phyloP scores from a whole-genome alignment of 1,284 basidiomycete species.

The Gymnopus androsaceus region DNA sequence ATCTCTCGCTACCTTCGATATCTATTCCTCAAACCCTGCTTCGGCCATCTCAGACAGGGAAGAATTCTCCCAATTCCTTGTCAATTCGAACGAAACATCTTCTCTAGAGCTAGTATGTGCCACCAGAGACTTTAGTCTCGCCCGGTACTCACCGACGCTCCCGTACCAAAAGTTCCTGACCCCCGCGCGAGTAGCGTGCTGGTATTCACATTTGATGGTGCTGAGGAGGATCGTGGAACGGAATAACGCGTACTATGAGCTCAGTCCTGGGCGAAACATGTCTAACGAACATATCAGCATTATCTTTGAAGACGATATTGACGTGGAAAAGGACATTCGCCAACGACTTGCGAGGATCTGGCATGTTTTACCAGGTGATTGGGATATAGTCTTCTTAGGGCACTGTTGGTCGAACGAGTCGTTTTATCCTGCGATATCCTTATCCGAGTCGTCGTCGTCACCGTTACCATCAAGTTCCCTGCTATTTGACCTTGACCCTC shows the following conservation, averaged over 20 bases:
- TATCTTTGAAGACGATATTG: slow-evolving; percentile 79
- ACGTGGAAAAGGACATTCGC: slow-evolving; percentile 71
- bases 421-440: slow-evolving; percentile 32
- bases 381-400: slow-evolving; percentile 79
- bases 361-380: slow-evolving; percentile 57
- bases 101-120: slow-evolving; percentile 46
- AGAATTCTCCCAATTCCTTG: neutral
- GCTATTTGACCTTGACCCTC: neutral
- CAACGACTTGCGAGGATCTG: slow-evolving; percentile 53
- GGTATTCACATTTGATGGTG: slow-evolving; percentile 69
- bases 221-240: slow-evolving; percentile 47
- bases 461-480: neutral
- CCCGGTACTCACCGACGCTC: slow-evolving; percentile 37
- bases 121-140: slow-evolving; percentile 43
- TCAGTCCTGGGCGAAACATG: neutral
- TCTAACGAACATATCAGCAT: slow-evolving; percentile 37
- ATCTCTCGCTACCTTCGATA: neutral
- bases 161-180: slow-evolving; percentile 55
- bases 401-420: slow-evolving; percentile 78
- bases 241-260: slow-evolving; percentile 22
- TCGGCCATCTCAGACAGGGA: neutral
- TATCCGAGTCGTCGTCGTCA: neutral
- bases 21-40: neutral
- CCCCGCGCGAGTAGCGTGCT: slow-evolving; percentile 66
- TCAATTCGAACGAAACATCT: neutral